Conservation (phyloP, 2,329 filamentous ascomycete species). For the Teratosphaeria epicoccoides region DNA sequence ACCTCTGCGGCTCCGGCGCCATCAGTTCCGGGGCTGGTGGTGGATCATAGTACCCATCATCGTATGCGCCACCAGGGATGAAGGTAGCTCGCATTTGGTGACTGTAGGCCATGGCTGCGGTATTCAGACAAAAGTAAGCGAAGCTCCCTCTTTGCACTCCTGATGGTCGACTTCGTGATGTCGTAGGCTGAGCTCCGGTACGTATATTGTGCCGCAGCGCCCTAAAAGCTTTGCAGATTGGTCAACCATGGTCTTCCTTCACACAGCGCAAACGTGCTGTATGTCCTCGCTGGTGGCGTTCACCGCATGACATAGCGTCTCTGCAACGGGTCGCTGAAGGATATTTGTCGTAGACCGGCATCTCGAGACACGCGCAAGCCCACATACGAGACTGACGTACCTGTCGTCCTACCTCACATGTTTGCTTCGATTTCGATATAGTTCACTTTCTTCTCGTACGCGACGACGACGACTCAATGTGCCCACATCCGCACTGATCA, state of each 20-base stretch:
- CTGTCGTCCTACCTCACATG: background rate
- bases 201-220: background rate
- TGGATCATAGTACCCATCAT: slow-evolving; percentile 55
- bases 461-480: background rate
- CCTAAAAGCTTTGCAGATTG: background rate
- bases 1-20: slow-evolving; percentile 62
- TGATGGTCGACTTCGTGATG: background rate
- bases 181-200: background rate
- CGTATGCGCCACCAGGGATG: slow-evolving; percentile 56
- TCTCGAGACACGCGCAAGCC: background rate
- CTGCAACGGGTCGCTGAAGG: background rate
- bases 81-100: slow-evolving; percentile 49
- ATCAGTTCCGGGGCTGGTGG: slow-evolving; percentile 48
- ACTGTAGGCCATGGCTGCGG: background rate
- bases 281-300: background rate
- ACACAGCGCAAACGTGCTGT: background rate
- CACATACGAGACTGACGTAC: background rate
- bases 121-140: background rate
- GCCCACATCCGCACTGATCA: no score
- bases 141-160: background rate
- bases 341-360: background rate
- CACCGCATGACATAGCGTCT: background rate
- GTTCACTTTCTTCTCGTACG: background rate
- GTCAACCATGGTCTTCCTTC: background rate
- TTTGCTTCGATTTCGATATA: background rate